A percentile compares a stretch with the other conserved stretches of the same genome.
Conservation (phyloP, 139 green algal genomes). For the Penium margaritaceum region DNA sequence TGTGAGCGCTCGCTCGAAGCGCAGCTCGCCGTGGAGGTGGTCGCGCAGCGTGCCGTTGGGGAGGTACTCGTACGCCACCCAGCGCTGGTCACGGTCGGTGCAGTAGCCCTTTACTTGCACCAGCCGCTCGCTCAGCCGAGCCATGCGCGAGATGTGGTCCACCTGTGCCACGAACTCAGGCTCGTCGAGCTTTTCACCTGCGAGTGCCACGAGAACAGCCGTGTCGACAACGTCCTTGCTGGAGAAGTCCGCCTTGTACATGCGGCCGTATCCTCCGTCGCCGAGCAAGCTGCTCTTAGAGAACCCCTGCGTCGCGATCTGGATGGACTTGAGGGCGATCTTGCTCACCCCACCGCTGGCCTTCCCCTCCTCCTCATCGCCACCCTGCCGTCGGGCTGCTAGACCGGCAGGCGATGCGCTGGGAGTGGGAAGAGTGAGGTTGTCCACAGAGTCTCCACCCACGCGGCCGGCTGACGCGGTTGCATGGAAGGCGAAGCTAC, state of each 20-base stretch:
- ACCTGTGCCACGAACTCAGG: slow-evolving; percentile 25
- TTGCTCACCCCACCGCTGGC: background rate
- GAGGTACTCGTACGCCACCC: slow-evolving; percentile 17
- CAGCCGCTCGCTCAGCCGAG: background rate
- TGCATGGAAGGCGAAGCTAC: slow-evolving; percentile 9
- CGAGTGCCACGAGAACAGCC: background rate
- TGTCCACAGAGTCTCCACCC: too few relatives aligned
- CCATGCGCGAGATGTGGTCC: slow-evolving; percentile 6
- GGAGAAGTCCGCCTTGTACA: slow-evolving; percentile 26
- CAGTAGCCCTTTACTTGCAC: background rate
- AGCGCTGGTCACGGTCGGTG: background rate
- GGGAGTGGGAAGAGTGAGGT: too few relatives aligned
- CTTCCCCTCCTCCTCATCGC: too few relatives aligned
- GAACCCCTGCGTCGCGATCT: slow-evolving; percentile 20
- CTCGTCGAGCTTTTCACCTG: slow-evolving; percentile 20
- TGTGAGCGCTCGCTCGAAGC: slow-evolving; percentile 30
- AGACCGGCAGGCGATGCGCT: too few relatives aligned
- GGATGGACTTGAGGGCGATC: slow-evolving; percentile 5
- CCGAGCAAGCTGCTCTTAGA: slow-evolving; percentile 14
- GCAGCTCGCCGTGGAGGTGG: slow-evolving; percentile 31
- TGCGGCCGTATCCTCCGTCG: slow-evolving; percentile 13
- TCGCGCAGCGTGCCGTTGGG: slow-evolving; percentile 19
- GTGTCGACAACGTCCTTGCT: background rate
- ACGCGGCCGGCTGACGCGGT: too few relatives aligned
- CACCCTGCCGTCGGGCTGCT: too few relatives aligned